These are phyloP conservation scores for Tolypocladium sp. DNA, from an alignment of 2,329 filamentous ascomycete genomes.

Conservation along the genomic window DNA sequence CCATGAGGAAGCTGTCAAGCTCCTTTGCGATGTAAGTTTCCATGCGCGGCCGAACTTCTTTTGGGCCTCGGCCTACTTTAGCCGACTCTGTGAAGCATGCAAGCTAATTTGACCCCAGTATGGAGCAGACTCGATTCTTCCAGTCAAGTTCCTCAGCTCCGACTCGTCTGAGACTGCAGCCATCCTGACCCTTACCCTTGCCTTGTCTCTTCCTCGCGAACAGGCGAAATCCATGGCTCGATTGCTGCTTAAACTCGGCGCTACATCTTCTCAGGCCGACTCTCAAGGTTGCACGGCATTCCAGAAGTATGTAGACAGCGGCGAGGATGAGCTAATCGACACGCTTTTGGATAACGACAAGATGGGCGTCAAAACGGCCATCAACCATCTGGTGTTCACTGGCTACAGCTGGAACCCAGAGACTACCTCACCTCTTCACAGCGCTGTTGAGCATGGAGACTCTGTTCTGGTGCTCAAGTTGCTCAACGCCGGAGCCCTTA, in stretches of 20 bases:
- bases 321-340: slow-evolving; percentile 38
- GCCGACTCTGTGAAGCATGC: not conserved
- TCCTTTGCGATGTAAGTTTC: slow-evolving; percentile 49
- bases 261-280: slow-evolving; percentile 66
- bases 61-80: not conserved
- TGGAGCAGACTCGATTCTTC: slow-evolving; percentile 67
- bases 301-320: slow-evolving; percentile 50
- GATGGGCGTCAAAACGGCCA: slow-evolving; percentile 49
- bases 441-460: slow-evolving; percentile 47
- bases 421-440: slow-evolving; percentile 43
- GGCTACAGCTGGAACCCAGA: slow-evolving; percentile 21
- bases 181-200: slow-evolving; percentile 62
- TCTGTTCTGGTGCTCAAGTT: slow-evolving; percentile 46
- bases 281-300: slow-evolving; percentile 54
- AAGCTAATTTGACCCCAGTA: slow-evolving; percentile 35
- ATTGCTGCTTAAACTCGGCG: slow-evolving; percentile 59
- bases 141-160: slow-evolving; percentile 54
- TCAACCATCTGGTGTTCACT: slow-evolving; percentile 53
- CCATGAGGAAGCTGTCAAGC: slow-evolving; percentile 57
- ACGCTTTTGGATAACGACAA: slow-evolving; percentile 46
- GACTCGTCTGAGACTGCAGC: slow-evolving; percentile 43
- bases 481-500: slow-evolving; percentile 52
- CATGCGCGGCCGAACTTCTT: not conserved
- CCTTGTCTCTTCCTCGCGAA: slow-evolving; percentile 52
- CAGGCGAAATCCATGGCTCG: slow-evolving; percentile 57